Conservation (phyloP, 2,329 filamentous ascomycete species). For the Ophiocordyceps camponoti-saundersi region DNA sequence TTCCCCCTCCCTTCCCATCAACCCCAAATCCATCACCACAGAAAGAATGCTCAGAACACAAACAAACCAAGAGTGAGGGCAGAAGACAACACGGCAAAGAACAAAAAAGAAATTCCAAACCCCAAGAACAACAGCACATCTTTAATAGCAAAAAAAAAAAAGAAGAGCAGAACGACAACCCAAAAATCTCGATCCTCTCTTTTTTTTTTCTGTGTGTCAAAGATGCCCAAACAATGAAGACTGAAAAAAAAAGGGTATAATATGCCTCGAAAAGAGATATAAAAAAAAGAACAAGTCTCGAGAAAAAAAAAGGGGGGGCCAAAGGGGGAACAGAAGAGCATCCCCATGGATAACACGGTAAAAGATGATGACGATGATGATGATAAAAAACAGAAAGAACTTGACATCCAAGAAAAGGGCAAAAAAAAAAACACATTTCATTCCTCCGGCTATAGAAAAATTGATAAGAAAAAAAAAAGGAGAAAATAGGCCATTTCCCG, state of each 20-base stretch:
- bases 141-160: neutral
- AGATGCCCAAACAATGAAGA: neutral
- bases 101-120: neutral
- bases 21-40: too few relatives aligned
- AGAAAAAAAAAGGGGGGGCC: neutral
- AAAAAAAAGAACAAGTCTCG: neutral
- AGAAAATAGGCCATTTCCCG: neutral
- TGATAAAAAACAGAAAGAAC: too few relatives aligned
- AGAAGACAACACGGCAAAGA: neutral
- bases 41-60: too few relatives aligned
- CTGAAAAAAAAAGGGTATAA: neutral
- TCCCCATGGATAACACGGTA: neutral
- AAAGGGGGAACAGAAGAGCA: too few relatives aligned
- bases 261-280: neutral
- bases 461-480: too few relatives aligned
- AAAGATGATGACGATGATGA: too few relatives aligned
- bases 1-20: too few relatives aligned
- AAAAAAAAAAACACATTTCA: too few relatives aligned
- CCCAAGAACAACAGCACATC: too few relatives aligned
- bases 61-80: too few relatives aligned
- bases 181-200: neutral
- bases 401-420: neutral
- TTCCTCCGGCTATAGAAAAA: neutral
- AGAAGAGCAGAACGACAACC: neutral
- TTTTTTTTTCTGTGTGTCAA: neutral